Evolutionary conservation across 2,329 filamentous ascomycete genomes (phyloP).

Genomic region (Pseudocercospora crystallina): DNA sequence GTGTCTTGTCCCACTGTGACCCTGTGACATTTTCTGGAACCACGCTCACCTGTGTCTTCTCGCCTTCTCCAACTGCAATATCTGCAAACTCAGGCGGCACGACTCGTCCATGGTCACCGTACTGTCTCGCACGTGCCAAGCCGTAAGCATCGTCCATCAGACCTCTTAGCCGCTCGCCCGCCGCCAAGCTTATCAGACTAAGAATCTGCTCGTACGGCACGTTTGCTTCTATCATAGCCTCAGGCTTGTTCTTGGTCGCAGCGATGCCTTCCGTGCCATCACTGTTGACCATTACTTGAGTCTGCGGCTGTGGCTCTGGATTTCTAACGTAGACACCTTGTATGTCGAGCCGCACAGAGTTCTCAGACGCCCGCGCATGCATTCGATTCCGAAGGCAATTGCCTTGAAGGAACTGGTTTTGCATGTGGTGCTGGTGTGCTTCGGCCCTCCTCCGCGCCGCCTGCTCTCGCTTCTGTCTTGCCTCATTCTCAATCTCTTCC

Average conservation of each 20-base stretch:
- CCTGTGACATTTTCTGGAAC: constrained; percentile 39
- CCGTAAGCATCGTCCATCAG: constrained; percentile 75
- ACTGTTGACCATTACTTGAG: constrained; percentile 30
- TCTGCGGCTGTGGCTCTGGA: constrained; percentile 22
- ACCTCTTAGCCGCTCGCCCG: constrained; percentile 74
- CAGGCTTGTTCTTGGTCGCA: constrained; percentile 23
- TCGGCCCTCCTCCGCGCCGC: constrained; percentile 63
- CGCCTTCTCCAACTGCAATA: constrained; percentile 59
- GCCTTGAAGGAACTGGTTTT: constrained; percentile 70
- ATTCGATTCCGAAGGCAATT: constrained; percentile 56
- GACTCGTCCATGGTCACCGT: constrained; percentile 75
- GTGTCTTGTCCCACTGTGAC: constrained; percentile 33
- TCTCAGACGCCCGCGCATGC: constrained; percentile 58
- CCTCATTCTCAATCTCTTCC: constrained; percentile 64
- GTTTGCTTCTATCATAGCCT: constrained; percentile 63
- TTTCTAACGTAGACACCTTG: constrained; percentile 50
- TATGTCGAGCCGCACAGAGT: constrained; percentile 59
- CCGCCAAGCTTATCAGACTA: constrained; percentile 76
- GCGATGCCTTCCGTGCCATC: constrained; percentile 31
- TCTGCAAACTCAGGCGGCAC: constrained; percentile 75
- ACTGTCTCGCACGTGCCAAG: constrained; percentile 69
- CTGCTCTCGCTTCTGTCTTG: constrained; percentile 64
- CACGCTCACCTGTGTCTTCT: constrained; percentile 35
- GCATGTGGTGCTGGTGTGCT: constrained; percentile 66
- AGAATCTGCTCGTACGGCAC: constrained; percentile 78